A percentile compares a stretch with the other conserved stretches of the same genome.
Evolutionary conservation across 208 protist genomes (phyloP).

Genomic region (Entamoeba histolytica): DNA sequence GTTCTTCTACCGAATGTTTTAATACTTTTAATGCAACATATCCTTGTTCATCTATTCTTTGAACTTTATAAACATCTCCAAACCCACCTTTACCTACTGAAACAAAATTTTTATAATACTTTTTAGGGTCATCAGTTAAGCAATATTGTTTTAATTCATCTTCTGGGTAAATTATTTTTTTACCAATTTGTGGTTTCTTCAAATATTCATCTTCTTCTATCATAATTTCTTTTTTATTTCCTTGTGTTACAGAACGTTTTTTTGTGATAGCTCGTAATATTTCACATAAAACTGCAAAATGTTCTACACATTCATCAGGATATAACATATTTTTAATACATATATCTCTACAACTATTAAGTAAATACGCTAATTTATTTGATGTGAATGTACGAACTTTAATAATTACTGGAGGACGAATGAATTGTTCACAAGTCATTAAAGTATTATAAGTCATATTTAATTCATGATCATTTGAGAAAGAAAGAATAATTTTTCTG

Average conservation of each 20-base stretch:
- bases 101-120: background rate
- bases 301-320: background rate
- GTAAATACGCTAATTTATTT: background rate
- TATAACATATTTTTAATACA: background rate
- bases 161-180: background rate
- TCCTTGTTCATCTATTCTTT: background rate
- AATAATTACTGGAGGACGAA: background rate
- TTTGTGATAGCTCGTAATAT: background rate
- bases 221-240: background rate
- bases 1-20: background rate
- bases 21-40: background rate
- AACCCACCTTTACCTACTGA: background rate
- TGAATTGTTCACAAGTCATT: background rate
- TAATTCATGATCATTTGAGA: background rate
- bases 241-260: background rate
- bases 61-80: background rate
- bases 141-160: background rate
- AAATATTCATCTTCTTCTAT: background rate
- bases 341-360: background rate
- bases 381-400: background rate
- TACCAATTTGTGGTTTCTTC: background rate
- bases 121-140: background rate
- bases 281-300: background rate
- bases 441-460: background rate
- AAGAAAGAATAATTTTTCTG: background rate